Percentiles rank a stretch among this genome's conserved stretches.
Conservation (phyloP, 371 early-diverging fungal species). For the Mycotypha africana region DNA sequence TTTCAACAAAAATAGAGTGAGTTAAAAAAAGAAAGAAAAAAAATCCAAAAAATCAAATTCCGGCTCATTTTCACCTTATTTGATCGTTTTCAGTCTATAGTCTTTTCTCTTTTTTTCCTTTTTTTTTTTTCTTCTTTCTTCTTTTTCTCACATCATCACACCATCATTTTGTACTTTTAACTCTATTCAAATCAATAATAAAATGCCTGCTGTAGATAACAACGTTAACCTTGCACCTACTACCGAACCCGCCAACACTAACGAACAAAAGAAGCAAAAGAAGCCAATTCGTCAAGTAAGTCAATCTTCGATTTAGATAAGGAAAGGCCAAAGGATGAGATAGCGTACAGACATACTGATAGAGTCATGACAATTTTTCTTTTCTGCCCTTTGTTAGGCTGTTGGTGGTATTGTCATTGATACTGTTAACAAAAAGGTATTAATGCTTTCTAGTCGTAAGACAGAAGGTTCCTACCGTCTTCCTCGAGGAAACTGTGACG, state of each 20-base stretch:
- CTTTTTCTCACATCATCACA: too few relatives aligned
- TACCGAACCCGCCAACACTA: not conserved
- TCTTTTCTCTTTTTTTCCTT: conserved; percentile 2
- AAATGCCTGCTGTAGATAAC: conserved; percentile 1
- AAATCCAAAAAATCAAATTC: too few relatives aligned
- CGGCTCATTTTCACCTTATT: not conserved
- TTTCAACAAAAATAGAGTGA: too few relatives aligned
- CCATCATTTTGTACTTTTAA: not conserved
- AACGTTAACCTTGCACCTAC: too few relatives aligned
- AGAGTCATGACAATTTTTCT: too few relatives aligned
- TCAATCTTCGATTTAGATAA: not conserved
- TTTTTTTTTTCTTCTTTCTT: not conserved
- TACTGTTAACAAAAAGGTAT: conserved; percentile 14
- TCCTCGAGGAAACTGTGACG: conserved; percentile 31
- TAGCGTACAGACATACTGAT: too few relatives aligned
- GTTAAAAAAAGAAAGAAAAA: too few relatives aligned
- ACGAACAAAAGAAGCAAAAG: conserved; percentile 13
- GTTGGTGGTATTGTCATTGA: conserved; percentile 36
- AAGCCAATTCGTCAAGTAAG: conserved; percentile 20
- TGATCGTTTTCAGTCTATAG: not conserved
- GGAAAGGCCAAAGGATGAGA: not conserved
- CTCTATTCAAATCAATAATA: not conserved
- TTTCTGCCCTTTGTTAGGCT: too few relatives aligned
- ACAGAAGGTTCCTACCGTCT: conserved; percentile 29
- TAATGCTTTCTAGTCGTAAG: conserved; percentile 39